phyloP scores from a whole-genome alignment of 1,284 basidiomycete genomes.

The Heliocybe sulcata region DNA sequence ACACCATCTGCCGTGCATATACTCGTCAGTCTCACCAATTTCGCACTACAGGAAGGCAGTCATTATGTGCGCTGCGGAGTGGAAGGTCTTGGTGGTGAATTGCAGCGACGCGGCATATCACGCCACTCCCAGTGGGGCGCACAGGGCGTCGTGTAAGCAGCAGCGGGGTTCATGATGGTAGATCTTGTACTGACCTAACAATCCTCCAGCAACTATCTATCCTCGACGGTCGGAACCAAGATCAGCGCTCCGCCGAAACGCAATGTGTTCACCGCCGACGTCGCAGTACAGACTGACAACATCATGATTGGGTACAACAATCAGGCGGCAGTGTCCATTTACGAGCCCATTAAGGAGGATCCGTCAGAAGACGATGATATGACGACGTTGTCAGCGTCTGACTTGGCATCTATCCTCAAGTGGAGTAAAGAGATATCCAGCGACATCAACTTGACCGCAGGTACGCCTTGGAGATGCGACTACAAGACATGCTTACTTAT shows the following conservation, averaged over 20 bases:
- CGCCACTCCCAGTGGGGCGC: conserved; percentile 67
- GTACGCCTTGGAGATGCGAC: conserved; percentile 18
- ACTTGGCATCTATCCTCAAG: conserved; percentile 55
- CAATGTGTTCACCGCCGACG: conserved; percentile 48
- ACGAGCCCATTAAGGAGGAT: conserved; percentile 27
- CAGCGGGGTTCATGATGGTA: background rate
- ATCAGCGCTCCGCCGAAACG: conserved; percentile 41
- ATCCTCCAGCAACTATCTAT: conserved; percentile 38
- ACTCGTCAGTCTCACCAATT: background rate
- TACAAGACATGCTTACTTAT: conserved; percentile 4
- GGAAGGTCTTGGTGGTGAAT: conserved; percentile 53
- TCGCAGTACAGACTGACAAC: conserved; percentile 56
- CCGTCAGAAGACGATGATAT: conserved; percentile 40
- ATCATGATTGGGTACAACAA: conserved; percentile 27
- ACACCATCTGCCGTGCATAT: conserved; percentile 6
- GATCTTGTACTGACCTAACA: conserved; percentile 2
- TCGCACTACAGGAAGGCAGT: conserved; percentile 49
- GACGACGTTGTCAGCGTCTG: conserved; percentile 44
- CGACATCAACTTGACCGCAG: conserved; percentile 60
- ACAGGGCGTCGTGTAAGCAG: conserved; percentile 56
- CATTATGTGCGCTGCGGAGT: conserved; percentile 64
- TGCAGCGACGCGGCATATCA: conserved; percentile 57
- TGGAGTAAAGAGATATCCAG: conserved; percentile 70
- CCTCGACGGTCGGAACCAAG: conserved; percentile 37
- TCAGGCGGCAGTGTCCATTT: conserved; percentile 18